Conservation (phyloP, 1,139 yeast genomes). For the Blastobotrys buckinghamii region DNA sequence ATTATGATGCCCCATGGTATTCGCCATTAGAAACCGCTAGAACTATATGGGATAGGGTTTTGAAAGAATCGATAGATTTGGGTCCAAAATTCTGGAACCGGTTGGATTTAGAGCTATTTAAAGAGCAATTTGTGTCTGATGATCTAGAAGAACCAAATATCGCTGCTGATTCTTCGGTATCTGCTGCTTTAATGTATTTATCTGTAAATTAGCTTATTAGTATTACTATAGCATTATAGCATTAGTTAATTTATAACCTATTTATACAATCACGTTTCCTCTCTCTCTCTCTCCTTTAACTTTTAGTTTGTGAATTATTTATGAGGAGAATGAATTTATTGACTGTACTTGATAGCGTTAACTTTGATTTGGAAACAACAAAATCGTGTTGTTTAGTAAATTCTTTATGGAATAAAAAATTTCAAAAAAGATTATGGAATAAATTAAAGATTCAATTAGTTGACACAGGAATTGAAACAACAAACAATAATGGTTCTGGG, state of each 20-base stretch:
- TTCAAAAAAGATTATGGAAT: neutral
- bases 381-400: neutral
- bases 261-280: too few species aligned
- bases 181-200: conserved; percentile 9
- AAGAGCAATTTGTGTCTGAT: neutral
- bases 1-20: conserved; percentile 3
- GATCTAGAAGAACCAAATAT: conserved; percentile 3
- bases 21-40: neutral
- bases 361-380: neutral
- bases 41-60: neutral
- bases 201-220: neutral
- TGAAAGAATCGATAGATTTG: neutral
- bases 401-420: neutral
- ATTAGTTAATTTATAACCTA: too few species aligned
- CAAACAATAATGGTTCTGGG: neutral
- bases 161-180: conserved; percentile 1
- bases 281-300: too few species aligned
- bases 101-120: conserved; percentile 3
- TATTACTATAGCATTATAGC: too few species aligned
- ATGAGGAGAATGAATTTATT: too few species aligned
- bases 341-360: too few species aligned
- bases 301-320: too few species aligned
- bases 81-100: neutral
- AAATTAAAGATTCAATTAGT: neutral
- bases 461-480: too few species aligned